Base-by-base conservation (phyloP, 371 early-diverging fungal species). In the Mucor circinelloides region DNA sequence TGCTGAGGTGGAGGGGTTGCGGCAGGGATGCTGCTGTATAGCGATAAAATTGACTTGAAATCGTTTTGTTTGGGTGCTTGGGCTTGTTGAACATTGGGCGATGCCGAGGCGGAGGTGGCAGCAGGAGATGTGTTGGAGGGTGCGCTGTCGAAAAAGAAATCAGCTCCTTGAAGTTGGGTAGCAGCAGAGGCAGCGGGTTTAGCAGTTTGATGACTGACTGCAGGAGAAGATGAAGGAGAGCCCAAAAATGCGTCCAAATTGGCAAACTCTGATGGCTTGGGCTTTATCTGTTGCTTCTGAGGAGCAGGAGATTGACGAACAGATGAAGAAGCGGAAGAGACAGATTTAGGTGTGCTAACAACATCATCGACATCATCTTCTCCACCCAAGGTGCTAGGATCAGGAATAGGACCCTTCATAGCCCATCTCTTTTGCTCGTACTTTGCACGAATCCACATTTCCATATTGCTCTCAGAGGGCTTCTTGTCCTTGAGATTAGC, bases 381-480 rank as follows among this genome's bases (percentile, higher is more conserved):
- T 27, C 71, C 85, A 48, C 83, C 85, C 27, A 92, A 67, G 3
- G 89, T 87, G 17, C 83, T 87, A 13, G 92, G 93, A 69, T 93
- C 91, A 48, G 94, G 92, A 48, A 93, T 75, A 27, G 89, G 81
- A 0, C 91, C 92, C 57, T 85, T 84, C 83, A 76, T 83, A 6
- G 89, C 90, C 81, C 89, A 94, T 70, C 88, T 86, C 73, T 92
- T 93, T 67, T 89, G 82, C 46, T 94, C 94, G 71, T 95, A 95
- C 73, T 95, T 95, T 40, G 86, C 81, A 56, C 94, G 83, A 61
- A 95, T 95, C 88, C 90, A 95, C 60, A 83, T 75, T 38, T 94
- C 94, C 63, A 95, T 90, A 65, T 87, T 91, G 58, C 86, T 80
- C 76, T 85, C 77, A 60, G 78, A 64, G 55, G 86, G 78, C 58